Percentiles rank a stretch among this genome's conserved stretches.
These are phyloP conservation scores for Solanum virginianum DNA, from an alignment of 257 asterid genomes.

Conservation along the genomic window DNA sequence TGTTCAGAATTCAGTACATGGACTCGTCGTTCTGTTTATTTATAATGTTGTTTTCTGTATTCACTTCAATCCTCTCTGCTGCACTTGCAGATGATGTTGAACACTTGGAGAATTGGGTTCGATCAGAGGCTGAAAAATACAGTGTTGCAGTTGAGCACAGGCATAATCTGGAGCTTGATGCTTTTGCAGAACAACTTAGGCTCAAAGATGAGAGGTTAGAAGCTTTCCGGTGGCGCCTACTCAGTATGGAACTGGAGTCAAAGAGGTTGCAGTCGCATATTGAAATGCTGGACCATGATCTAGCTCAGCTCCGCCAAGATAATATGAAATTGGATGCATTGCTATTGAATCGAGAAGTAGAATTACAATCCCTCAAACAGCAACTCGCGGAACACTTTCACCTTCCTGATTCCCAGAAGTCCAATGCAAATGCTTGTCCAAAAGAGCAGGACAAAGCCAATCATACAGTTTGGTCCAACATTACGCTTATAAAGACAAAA, in stretches of 20 bases:
- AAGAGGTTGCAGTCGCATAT: constrained; percentile 49
- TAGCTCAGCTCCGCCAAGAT: constrained; percentile 44
- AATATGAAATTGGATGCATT: constrained; percentile 46
- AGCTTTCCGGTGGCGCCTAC: constrained; percentile 61
- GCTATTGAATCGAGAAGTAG: constrained; percentile 50
- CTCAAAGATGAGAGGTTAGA: constrained; percentile 67
- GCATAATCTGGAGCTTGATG: constrained; percentile 58
- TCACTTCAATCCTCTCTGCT: not conserved
- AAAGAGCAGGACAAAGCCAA: constrained; percentile 17
- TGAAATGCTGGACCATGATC: constrained; percentile 45
- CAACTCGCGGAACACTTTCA: constrained; percentile 36
- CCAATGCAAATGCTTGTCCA: constrained; percentile 27
- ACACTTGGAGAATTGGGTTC: constrained; percentile 42
- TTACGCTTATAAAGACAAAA: constrained; percentile 52
- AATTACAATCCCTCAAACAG: constrained; percentile 47
- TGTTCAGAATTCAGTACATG: not conserved
- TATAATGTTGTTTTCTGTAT: not conserved
- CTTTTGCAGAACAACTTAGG: constrained; percentile 79
- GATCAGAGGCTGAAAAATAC: constrained; percentile 36
- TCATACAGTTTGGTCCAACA: constrained; percentile 67
- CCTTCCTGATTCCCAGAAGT: constrained; percentile 40
- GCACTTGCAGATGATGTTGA: constrained; percentile 25
- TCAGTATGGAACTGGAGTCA: constrained; percentile 75
- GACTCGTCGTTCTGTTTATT: not conserved
- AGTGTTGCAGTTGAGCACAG: constrained; percentile 37